Conservation (phyloP, 805 yeast species). For the Metschnikowia proteae region DNA sequence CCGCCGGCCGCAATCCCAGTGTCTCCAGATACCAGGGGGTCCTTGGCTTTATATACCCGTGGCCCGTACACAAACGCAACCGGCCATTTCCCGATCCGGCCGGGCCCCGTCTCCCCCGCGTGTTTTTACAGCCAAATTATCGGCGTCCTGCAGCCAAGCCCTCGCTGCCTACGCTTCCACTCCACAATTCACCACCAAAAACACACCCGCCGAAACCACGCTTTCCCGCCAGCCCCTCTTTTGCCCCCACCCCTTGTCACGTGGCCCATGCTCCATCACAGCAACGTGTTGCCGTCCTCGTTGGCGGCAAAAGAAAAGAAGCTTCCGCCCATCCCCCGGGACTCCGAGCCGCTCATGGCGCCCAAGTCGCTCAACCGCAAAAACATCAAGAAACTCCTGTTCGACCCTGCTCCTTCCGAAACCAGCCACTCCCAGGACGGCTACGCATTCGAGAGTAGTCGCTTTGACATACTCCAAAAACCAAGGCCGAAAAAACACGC, state of each 20-base stretch:
- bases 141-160: neutral
- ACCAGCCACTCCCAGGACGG: neutral
- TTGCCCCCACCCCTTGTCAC: neutral
- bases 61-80: neutral
- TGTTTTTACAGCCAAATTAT: neutral
- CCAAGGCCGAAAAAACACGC: constrained; percentile 21
- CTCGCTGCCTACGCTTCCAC: neutral
- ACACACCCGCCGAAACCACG: no score
- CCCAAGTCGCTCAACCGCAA: constrained; percentile 38
- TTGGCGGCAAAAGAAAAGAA: constrained; percentile 32
- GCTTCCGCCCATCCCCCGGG: constrained; percentile 36
- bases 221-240: neutral
- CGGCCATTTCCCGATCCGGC: no score
- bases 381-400: constrained; percentile 35
- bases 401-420: constrained; percentile 6
- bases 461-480: constrained; percentile 13
- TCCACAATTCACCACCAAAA: neutral
- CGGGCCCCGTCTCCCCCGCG: no score
- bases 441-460: constrained; percentile 7
- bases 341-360: constrained; percentile 19
- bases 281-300: neutral
- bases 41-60: neutral
- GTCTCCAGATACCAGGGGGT: no score
- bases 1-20: no score
- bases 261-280: constrained; percentile 1